These are phyloP conservation scores for Backusella mclennaniae DNA, from an alignment of 192 early-diverging fungal genomes.

Conservation along the genomic window DNA sequence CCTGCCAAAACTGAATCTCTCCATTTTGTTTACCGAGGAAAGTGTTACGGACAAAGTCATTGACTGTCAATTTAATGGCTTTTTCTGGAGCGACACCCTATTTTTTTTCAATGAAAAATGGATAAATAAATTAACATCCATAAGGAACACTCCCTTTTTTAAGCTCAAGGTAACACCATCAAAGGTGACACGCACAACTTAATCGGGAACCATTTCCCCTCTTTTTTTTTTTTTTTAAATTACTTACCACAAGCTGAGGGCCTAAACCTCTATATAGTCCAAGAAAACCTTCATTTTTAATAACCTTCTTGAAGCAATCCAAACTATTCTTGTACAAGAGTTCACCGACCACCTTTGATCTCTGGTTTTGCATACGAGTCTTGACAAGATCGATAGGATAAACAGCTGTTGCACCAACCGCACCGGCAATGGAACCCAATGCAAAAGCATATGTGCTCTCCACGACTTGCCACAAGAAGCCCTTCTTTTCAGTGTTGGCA, in stretches of 20 bases:
- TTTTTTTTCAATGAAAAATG: not conserved
- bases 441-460: constrained; percentile 54
- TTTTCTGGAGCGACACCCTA: constrained; percentile 96
- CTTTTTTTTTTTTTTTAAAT: too few relatives aligned
- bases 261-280: constrained; percentile 92
- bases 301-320: constrained; percentile 95
- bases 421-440: constrained; percentile 87
- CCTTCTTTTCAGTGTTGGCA: constrained; percentile 10
- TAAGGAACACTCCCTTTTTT: not conserved
- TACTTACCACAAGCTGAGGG: constrained; percentile 82
- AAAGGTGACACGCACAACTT: not conserved
- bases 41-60: constrained; percentile 81
- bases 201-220: not conserved
- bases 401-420: constrained; percentile 90
- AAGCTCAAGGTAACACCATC: not conserved
- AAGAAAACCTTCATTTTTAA: constrained; percentile 85
- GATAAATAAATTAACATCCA: not conserved
- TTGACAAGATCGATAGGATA: constrained; percentile 99
- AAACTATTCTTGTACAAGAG: constrained; percentile 91
- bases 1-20: constrained; percentile 70
- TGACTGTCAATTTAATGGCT: constrained; percentile 97
- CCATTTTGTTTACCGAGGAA: constrained; percentile 64
- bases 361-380: constrained; percentile 98
- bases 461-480: constrained; percentile 27
- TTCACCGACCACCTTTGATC: constrained; percentile 86